Evolutionary conservation across 2,329 filamentous ascomycete genomes (phyloP), one percentile per base, ranked within the genome.

Genomic region (Scedosporium aurantiacum): DNA sequence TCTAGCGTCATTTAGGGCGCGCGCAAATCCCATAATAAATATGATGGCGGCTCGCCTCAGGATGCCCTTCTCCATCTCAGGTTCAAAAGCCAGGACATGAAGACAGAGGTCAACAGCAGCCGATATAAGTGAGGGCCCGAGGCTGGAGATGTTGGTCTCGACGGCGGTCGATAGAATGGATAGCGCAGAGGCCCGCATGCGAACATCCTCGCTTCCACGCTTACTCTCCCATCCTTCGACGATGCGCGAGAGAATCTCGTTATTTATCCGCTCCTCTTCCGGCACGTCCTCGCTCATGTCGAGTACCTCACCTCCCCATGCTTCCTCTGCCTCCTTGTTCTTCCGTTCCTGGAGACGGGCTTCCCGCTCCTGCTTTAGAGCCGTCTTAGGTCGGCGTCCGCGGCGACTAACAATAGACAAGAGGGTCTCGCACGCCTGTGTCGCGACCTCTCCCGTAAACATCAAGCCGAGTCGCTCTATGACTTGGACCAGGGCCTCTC

Each of bases 201-300:
- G 79, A 12, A 90, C 76, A 67, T 91, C 88, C 69, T 91, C 88
- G 63, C 79, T 79, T 0, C 85, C 86, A 16, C 79, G 75, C 61
- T 83, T 85, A 64, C 84, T 80, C 65, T 86, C 80, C 88, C 88
- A 90, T 0, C 85, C 86, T 14, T 79, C 74, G 0, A 90, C 76
- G 63, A 90, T 89, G 63, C 79, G 76, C 23, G 77, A 74, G 12
- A 87, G 69, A 56, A 80, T 76, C 32, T 78, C 83, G 61, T 79
- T 79, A 63, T 74, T 78, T 54, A 67, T 72, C 65, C 69, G 77
- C 67, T 76, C 75, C 57, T 76, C 74, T 41, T 76, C 73, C 0
- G 75, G 72, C 4, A 75, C 63, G 7, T 76, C 73, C n/a, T 82
- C 79, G 27, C 75, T 72, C 14, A 80, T 68, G 60, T 80, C 76